Evolutionary conservation across 352 stramenopile genomes (phyloP).

Genomic region (Albugo laibachii): DNA sequence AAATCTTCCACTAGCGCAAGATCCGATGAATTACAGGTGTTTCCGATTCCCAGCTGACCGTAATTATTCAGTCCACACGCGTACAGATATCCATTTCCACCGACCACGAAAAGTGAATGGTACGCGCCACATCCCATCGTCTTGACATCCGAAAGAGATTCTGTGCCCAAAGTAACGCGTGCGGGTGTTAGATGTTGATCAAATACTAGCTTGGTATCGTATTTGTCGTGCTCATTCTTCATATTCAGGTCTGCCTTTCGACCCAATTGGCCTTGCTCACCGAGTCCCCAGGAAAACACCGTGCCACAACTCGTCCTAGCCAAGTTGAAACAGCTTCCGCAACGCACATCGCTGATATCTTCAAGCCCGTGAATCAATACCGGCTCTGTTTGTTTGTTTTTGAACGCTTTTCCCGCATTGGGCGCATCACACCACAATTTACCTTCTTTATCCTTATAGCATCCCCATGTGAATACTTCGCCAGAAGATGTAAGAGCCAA

Average conservation of each 20-base stretch:
- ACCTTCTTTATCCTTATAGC: slow-evolving; percentile 94
- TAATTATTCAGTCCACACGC: slow-evolving; percentile 91
- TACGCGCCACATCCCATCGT: slow-evolving; percentile 77
- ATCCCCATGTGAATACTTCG: slow-evolving; percentile 88
- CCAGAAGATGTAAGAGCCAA: slow-evolving; percentile 74
- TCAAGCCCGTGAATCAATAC: slow-evolving; percentile 34
- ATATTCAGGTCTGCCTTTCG: slow-evolving; percentile 38
- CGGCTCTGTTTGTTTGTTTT: slow-evolving; percentile 49
- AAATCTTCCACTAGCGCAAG: slow-evolving; percentile 61
- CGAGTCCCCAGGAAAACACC: slow-evolving; percentile 85
- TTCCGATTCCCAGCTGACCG: slow-evolving; percentile 89
- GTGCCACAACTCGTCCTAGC: slow-evolving; percentile 69
- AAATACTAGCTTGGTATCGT: slow-evolving; percentile 59
- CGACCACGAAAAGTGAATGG: slow-evolving; percentile 58
- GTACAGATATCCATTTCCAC: slow-evolving; percentile 71
- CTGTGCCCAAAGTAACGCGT: slow-evolving; percentile 32
- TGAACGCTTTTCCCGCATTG: slow-evolving; percentile 45
- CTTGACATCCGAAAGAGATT: slow-evolving; percentile 36
- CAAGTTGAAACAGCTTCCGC: slow-evolving; percentile 70
- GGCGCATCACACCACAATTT: slow-evolving; percentile 79
- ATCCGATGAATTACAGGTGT: slow-evolving; percentile 43
- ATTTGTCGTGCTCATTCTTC: slow-evolving; percentile 41
- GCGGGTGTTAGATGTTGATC: slow-evolving; percentile 60
- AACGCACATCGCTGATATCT: slow-evolving; percentile 62
- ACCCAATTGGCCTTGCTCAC: slow-evolving; percentile 75